Evolutionary conservation across 1,284 basidiomycete species (phyloP).

Genomic region (Xerocomus nothofagi): DNA sequence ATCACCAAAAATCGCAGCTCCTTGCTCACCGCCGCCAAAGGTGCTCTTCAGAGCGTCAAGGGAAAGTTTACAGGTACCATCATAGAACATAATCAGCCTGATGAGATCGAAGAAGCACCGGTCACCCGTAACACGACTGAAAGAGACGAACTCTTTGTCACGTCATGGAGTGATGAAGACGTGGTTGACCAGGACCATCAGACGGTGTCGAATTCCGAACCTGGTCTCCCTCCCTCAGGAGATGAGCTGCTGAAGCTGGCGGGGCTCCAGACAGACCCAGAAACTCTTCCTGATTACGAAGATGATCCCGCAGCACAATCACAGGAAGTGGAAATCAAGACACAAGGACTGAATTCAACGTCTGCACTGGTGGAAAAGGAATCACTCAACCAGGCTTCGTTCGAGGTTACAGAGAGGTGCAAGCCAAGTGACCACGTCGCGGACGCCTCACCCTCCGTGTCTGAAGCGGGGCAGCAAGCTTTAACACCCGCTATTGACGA

Average conservation of each 20-base stretch:
- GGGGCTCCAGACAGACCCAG: conserved; percentile 40
- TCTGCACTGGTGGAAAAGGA: conserved; percentile 3
- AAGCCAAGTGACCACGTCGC: conserved; percentile 2
- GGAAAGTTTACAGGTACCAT: conserved; percentile 31
- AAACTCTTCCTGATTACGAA: conserved; percentile 55
- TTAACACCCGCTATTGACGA: neutral
- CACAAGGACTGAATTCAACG: neutral
- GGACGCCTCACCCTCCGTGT: neutral
- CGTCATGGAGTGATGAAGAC: conserved; percentile 27
- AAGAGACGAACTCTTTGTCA: conserved; percentile 7
- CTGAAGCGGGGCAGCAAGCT: conserved; percentile 5
- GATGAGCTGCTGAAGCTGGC: conserved; percentile 49
- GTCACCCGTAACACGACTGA: neutral
- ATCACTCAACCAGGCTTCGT: neutral
- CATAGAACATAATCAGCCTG: conserved; percentile 11
- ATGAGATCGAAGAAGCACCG: conserved; percentile 26
- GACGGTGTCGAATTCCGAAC: neutral
- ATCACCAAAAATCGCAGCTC: conserved; percentile 44
- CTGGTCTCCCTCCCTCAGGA: conserved; percentile 35
- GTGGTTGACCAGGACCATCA: conserved; percentile 9
- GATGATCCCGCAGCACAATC: conserved; percentile 39
- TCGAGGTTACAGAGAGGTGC: conserved; percentile 1
- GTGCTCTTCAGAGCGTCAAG: conserved; percentile 47
- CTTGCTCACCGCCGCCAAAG: conserved; percentile 49
- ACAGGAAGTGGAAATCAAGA: neutral